These are phyloP conservation scores for Claviceps purpurea DNA, from an alignment of 2,329 filamentous ascomycete species.

Conservation along the genomic window DNA sequence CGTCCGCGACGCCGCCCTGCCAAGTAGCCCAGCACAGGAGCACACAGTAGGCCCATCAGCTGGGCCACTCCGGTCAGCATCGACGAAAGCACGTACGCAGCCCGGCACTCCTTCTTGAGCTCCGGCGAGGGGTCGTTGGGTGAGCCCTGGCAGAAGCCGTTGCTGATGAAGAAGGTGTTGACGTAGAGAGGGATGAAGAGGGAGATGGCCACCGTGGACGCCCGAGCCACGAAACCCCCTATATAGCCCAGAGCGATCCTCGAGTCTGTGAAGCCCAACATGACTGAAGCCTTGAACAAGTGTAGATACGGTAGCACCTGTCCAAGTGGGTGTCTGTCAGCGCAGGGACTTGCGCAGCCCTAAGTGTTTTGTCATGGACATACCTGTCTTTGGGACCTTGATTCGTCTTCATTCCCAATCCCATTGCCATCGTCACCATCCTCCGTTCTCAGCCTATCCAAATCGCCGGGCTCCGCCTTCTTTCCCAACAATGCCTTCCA, in stretches of 20 bases:
- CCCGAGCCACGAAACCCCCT: constrained; percentile 86
- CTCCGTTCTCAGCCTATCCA: constrained; percentile 9
- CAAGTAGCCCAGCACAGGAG: constrained; percentile 76
- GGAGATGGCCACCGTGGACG: constrained; percentile 88
- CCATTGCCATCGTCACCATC: background rate
- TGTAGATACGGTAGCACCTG: constrained; percentile 40
- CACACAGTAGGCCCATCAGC: constrained; percentile 69
- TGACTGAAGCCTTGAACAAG: constrained; percentile 48
- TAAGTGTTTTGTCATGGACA: background rate
- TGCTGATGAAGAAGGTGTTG: constrained; percentile 76
- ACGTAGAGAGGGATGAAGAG: constrained; percentile 89
- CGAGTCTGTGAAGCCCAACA: constrained; percentile 60
- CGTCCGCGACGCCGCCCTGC: constrained; percentile 48
- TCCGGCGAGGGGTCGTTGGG: constrained; percentile 53
- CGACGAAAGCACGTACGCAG: constrained; percentile 78
- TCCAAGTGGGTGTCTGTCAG: constrained; percentile 5
- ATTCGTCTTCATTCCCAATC: background rate
- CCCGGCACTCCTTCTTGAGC: constrained; percentile 71
- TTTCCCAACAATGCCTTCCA: constrained; percentile 44
- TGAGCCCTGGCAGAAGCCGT: constrained; percentile 62
- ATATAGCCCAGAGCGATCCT: constrained; percentile 80
- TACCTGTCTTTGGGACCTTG: constrained; percentile 14
- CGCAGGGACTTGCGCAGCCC: background rate
- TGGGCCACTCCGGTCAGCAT: constrained; percentile 84
- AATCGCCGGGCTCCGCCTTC: constrained; percentile 15